Evolutionary conservation across 768 basidiomycete species (phyloP), one percentile per base, ranked within the genome.

Genomic region (Tulasnella sp.): DNA sequence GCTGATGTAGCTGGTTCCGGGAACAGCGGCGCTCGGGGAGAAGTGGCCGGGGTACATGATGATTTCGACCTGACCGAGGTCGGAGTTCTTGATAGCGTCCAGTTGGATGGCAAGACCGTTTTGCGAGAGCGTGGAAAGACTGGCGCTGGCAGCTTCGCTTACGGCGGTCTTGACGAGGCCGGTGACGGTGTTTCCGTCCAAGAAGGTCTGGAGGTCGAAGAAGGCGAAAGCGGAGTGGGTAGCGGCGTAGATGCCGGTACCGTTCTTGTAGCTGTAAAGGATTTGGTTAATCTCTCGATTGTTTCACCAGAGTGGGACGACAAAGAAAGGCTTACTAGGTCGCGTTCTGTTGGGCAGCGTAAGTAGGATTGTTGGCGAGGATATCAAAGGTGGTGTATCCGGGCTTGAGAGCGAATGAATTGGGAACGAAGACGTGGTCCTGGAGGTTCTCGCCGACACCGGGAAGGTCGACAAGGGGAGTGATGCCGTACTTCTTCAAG

Each of bases 381-480:
- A 74, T 74, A 25, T 74, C 73, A 8, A 74, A 74, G 31, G 73
- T 74, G 49, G 58, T 54, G 49, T 36, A 74, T 11, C 58, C 73
- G 17, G 73, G 73, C 40, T 54, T 67, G 25, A 75, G 37, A 7
- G 73, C 73, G 64, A 75, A 75, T 17, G 73, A 75, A 58, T 68
- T 75, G 29, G 73, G 54, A 22, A 75, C 40, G 58, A 54, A 54
- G 58, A 54, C 36, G 58, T 75, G 73, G 36, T 74, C 73, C 34
- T 74, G 73, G 54, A 74, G 73, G 54, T 74, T 74, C 54, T 74
- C 73, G 34, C 73, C 73, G 0, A 96, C 93, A 22, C 90, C 90
- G 0, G 91, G 91, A 17, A 93, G 86, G 74, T 92, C 88, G 17
- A 91, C 85, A 36, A 88, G 71, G 76, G 85, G 83, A 8, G 82